Conservation (phyloP, 2,329 filamentous ascomycete genomes). For the Colletotrichum destructivum region DNA sequence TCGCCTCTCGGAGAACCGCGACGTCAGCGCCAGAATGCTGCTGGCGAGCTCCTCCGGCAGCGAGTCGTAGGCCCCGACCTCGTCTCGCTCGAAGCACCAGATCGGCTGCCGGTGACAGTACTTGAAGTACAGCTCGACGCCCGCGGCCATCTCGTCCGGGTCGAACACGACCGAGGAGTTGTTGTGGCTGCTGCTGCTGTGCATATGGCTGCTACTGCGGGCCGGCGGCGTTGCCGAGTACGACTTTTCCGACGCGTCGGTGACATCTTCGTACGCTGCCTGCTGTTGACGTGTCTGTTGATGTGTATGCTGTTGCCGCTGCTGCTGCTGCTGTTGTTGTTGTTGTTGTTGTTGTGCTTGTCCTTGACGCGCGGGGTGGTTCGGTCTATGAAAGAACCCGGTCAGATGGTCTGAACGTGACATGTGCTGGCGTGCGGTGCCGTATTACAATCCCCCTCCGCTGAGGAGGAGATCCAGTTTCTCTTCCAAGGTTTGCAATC, state of each 20-base stretch:
- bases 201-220: constrained; percentile 44
- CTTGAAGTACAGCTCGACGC: constrained; percentile 58
- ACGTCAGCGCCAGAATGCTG: constrained; percentile 58
- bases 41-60: constrained; percentile 59
- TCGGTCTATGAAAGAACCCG: constrained; percentile 49
- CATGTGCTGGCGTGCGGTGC: constrained; percentile 34
- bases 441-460: constrained; percentile 54
- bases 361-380: constrained; percentile 47
- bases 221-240: constrained; percentile 51
- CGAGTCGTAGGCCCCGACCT: constrained; percentile 52
- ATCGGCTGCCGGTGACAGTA: constrained; percentile 61
- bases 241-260: constrained; percentile 53
- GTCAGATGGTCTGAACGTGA: constrained; percentile 48
- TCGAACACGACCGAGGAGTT: constrained; percentile 47
- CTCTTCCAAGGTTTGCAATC: constrained; percentile 66
- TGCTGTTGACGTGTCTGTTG: background rate
- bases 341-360: constrained; percentile 21
- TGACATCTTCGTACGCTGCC: constrained; percentile 49
- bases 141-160: constrained; percentile 52
- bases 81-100: constrained; percentile 62
- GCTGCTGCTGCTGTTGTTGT: background rate
- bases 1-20: constrained; percentile 55
- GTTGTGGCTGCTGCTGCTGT: constrained; percentile 44
- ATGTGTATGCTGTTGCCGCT: too few relatives aligned
- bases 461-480: constrained; percentile 66